A percentile compares a stretch with the other conserved stretches of the same genome.
Evolutionary conservation across 768 basidiomycete genomes (phyloP).

Genomic region (Cubamyces lactineus): DNA sequence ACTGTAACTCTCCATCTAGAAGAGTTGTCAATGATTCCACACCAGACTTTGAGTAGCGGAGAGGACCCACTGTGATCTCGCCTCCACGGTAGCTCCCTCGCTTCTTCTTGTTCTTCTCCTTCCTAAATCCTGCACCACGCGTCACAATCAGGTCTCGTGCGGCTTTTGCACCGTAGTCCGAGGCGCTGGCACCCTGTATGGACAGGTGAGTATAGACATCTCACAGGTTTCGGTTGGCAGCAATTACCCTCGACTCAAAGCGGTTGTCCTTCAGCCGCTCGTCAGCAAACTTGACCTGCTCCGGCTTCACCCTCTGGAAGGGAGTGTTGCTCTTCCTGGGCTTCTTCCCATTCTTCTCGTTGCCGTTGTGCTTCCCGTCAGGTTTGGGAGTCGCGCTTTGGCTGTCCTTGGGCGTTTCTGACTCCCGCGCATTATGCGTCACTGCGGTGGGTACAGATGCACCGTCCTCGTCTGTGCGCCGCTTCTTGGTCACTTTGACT

Average conservation of each 20-base stretch:
- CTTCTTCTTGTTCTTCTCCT: conserved; percentile 99
- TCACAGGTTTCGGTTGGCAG: conserved; percentile 4
- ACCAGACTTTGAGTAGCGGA: neutral
- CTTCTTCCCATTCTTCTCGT: conserved; percentile 33
- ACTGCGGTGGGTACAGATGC: conserved; percentile 49
- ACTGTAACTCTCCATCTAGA: conserved; percentile 79
- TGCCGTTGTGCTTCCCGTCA: conserved; percentile 10
- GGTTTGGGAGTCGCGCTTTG: conserved; percentile 6
- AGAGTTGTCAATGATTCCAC: neutral
- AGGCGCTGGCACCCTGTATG: conserved; percentile 57
- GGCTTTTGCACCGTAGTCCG: conserved; percentile 90
- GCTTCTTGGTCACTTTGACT: conserved; percentile 57
- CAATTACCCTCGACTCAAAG: conserved; percentile 76
- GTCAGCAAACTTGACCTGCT: conserved; percentile 54
- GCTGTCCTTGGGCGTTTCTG: conserved; percentile 6
- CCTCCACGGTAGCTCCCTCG: conserved; percentile 92
- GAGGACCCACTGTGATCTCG: conserved; percentile 79
- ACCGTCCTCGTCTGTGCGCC: conserved; percentile 55
- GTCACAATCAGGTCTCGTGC: conserved; percentile 90
- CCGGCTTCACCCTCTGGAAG: conserved; percentile 80
- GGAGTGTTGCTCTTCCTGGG: conserved; percentile 55
- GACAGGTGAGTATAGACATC: neutral
- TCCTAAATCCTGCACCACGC: conserved; percentile 92
- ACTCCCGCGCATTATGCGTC: conserved; percentile 3
- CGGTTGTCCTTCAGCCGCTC: conserved; percentile 67